A percentile compares a stretch with the other conserved stretches of the same genome.
Evolutionary conservation across 192 early-diverging fungal genomes (phyloP).

Genomic region (Lunasporangiospora selenospora): DNA sequence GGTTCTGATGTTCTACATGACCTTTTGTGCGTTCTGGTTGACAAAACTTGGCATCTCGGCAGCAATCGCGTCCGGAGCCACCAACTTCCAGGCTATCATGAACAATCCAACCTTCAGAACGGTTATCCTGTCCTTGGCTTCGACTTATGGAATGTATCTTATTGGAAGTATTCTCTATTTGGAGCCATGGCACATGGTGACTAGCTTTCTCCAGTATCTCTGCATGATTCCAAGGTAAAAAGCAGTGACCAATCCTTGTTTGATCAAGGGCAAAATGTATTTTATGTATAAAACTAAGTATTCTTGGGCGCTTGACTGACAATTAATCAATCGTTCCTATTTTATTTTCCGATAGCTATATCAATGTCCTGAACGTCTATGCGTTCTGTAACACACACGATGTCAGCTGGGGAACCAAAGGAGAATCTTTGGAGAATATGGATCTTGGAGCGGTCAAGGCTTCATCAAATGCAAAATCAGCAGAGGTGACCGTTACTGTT

Average conservation of each 20-base stretch:
- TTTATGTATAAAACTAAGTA: no score
- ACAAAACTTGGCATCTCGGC: slow-evolving; percentile 59
- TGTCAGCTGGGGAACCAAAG: slow-evolving; percentile 94
- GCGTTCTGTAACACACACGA: slow-evolving; percentile 98
- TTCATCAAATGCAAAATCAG: slow-evolving; percentile 62
- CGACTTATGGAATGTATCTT: slow-evolving; percentile 88
- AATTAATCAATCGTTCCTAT: not conserved
- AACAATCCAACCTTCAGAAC: slow-evolving; percentile 68
- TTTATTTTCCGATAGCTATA: slow-evolving; percentile 27
- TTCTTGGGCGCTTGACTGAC: not conserved
- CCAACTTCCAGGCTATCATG: slow-evolving; percentile 52
- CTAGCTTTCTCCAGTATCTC: slow-evolving; percentile 85
- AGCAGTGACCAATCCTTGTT: no score
- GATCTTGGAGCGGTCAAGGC: slow-evolving; percentile 82
- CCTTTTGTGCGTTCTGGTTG: slow-evolving; percentile 72
- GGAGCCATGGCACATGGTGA: slow-evolving; percentile 94
- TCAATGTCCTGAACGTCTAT: slow-evolving; percentile 93
- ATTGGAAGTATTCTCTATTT: slow-evolving; percentile 76
- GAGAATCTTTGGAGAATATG: slow-evolving; percentile 70
- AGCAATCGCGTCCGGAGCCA: slow-evolving; percentile 41
- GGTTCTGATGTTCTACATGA: slow-evolving; percentile 80
- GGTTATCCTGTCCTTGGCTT: slow-evolving; percentile 78
- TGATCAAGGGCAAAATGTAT: no score
- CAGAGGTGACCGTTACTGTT: slow-evolving; percentile 76
- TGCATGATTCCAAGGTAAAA: slow-evolving; percentile 67